Evolutionary conservation across 257 asterid species (phyloP).

Genomic region (Capsicum pubescens): DNA sequence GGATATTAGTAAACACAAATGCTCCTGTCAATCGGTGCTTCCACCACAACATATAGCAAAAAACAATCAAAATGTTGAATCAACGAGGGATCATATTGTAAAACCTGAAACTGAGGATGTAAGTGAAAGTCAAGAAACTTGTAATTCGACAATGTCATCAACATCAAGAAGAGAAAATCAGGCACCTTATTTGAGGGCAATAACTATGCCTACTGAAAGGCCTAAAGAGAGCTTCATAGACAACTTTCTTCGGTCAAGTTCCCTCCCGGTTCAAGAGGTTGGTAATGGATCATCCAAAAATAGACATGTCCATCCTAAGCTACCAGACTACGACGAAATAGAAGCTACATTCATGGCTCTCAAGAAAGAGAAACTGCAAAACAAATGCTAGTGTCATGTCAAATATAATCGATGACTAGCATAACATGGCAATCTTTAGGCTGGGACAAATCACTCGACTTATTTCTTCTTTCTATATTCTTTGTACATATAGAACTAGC

Average conservation of each 20-base stretch:
- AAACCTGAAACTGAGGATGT: not conserved
- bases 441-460: not conserved
- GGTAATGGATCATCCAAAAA: constrained; percentile 30
- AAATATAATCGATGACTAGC: not conserved
- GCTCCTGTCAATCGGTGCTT: constrained; percentile 1
- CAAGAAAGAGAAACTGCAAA: constrained; percentile 53
- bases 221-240: constrained; percentile 37
- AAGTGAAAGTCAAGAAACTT: not conserved
- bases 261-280: constrained; percentile 45
- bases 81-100: not conserved
- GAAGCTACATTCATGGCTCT: constrained; percentile 68
- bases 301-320: constrained; percentile 83
- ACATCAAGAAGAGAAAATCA: constrained; percentile 26
- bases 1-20: not conserved
- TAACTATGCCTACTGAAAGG: constrained; percentile 56
- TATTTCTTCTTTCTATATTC: not conserved
- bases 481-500: not conserved
- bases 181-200: constrained; percentile 41
- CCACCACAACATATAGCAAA: constrained; percentile 4
- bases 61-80: not conserved
- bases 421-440: not conserved
- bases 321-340: constrained; percentile 84
- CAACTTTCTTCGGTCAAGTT: constrained; percentile 49
- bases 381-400: constrained; percentile 6
- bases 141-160: not conserved